Evolutionary conservation across 23 red algal species (phyloP).

Genomic region (Gracilaria domingensis): DNA sequence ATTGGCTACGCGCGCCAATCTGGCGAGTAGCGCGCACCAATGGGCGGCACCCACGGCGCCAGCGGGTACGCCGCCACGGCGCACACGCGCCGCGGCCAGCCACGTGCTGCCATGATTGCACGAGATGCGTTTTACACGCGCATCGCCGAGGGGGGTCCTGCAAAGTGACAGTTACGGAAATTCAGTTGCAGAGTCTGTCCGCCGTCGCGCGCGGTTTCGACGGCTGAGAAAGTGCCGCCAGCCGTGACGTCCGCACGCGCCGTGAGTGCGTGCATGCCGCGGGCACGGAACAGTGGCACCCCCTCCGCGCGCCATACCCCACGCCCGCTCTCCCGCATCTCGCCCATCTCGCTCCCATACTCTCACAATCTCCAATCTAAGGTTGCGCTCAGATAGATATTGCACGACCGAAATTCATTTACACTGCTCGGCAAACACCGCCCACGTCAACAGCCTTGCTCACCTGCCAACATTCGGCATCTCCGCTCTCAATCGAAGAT

Average conservation of each 20-base stretch:
- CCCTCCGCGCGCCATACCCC: not conserved
- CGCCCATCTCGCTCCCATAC: not conserved
- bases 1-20: not conserved
- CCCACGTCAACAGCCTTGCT: not conserved
- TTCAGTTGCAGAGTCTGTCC: not conserved
- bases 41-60: not conserved
- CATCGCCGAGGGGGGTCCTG: not conserved
- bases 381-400: no score
- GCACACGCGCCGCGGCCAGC: not conserved
- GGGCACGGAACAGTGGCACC: no score
- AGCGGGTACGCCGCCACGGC: not conserved
- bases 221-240: no score
- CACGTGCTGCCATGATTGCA: constrained; percentile 3
- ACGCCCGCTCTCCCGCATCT: not conserved
- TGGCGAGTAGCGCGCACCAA: not conserved
- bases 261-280: no score
- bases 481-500: not conserved
- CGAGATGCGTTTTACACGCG: not conserved
- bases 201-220: not conserved
- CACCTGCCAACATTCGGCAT: not conserved
- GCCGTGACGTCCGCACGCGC: no score
- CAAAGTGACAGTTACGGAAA: not conserved
- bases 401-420: not conserved
- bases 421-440: not conserved
- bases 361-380: no score